Conservation (phyloP, 1,284 basidiomycete genomes). For the Flammula alnicola region DNA sequence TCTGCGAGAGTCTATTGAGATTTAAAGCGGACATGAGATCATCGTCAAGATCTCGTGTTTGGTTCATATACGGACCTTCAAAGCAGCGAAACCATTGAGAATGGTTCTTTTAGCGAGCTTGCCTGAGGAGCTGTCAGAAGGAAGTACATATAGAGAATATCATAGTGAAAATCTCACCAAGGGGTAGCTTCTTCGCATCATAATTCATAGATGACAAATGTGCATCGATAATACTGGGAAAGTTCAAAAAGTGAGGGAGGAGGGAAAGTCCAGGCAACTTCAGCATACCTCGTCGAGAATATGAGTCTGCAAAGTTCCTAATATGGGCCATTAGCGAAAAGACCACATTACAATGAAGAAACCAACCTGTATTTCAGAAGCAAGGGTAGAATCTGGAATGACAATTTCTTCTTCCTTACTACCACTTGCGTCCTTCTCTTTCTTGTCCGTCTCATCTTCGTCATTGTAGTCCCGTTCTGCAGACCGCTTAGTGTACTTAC, state of each 20-base stretch:
- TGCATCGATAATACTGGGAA: slow-evolving; percentile 13
- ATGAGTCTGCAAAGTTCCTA: slow-evolving; percentile 11
- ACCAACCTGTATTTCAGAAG: slow-evolving; percentile 10
- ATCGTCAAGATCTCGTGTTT: neutral
- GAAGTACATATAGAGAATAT: neutral
- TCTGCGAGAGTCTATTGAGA: slow-evolving; percentile 12
- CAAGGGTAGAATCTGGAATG: slow-evolving; percentile 5
- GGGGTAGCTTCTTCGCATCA: slow-evolving; percentile 13
- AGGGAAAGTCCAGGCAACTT: neutral
- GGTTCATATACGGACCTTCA: slow-evolving; percentile 7
- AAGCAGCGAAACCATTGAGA: slow-evolving; percentile 14
- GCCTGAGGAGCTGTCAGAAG: slow-evolving; percentile 2
- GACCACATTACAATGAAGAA: neutral
- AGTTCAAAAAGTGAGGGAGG: neutral
- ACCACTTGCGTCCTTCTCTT: neutral
- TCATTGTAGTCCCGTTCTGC: slow-evolving; percentile 12
- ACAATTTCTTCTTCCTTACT: neutral
- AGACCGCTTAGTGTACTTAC: neutral
- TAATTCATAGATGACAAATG: slow-evolving; percentile 19
- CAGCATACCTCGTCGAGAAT: slow-evolving; percentile 9
- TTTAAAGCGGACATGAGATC: neutral
- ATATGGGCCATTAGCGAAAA: no score
- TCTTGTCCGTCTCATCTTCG: slow-evolving; percentile 2
- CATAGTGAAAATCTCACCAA: neutral
- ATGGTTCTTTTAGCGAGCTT: slow-evolving; percentile 17